These are phyloP conservation scores for Halteria grandinella DNA, from an alignment of 73 alveolate genomes.

Conservation along the genomic window DNA sequence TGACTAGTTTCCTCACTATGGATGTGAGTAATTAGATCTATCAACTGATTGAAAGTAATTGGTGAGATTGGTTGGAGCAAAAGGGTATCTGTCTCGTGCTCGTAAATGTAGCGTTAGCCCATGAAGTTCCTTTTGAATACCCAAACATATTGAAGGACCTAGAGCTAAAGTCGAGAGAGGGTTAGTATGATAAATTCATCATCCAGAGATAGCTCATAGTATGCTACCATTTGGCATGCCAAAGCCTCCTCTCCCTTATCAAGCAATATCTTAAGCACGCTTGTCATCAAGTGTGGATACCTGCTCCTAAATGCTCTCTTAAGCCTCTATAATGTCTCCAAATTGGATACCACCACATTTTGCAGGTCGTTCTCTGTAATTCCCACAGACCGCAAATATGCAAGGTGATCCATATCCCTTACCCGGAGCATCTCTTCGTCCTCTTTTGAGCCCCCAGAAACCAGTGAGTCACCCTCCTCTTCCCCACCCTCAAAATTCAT, in stretches of 20 bases:
- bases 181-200: constrained; percentile 41
- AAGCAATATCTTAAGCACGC: constrained; percentile 35
- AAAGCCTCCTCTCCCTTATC: constrained; percentile 25
- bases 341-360: too few relatives aligned
- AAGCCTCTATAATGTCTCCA: too few relatives aligned
- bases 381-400: too few relatives aligned
- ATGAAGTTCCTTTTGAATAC: constrained; percentile 40
- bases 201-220: constrained; percentile 26
- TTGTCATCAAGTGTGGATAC: constrained; percentile 39
- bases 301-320: constrained; percentile 22
- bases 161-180: constrained; percentile 4
- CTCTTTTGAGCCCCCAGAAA: too few relatives aligned
- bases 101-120: too few relatives aligned
- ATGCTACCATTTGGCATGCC: constrained; percentile 39
- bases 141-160: constrained; percentile 45
- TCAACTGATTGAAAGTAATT: constrained; percentile 8
- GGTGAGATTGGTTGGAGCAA: too few relatives aligned
- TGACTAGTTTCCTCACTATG: too few relatives aligned
- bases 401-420: too few relatives aligned
- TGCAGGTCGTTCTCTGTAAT: too few relatives aligned
- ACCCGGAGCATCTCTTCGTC: too few relatives aligned
- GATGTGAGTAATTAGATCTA: constrained; percentile 22
- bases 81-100: constrained; percentile 3
- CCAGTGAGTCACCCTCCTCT: too few relatives aligned
- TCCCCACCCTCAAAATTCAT: too few relatives aligned